These are phyloP conservation scores for Suhomyces anneliseae DNA, from an alignment of 1,139 yeast genomes.

Conservation along the genomic window DNA sequence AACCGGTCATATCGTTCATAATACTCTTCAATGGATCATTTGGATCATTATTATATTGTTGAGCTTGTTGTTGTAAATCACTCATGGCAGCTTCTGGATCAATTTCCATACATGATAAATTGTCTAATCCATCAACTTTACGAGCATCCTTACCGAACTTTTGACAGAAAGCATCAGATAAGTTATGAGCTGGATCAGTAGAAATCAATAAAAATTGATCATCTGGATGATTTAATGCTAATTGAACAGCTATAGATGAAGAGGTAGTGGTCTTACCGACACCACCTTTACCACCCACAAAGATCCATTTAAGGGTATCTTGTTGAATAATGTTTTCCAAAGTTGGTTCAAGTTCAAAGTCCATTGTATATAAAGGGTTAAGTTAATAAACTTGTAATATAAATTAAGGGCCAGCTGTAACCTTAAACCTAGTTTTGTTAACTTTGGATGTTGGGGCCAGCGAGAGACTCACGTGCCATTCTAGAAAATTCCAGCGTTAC, in stretches of 20 bases:
- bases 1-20: constrained; percentile 90
- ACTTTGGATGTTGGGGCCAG: neutral
- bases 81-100: constrained; percentile 94
- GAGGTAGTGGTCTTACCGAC: constrained; percentile 98
- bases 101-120: constrained; percentile 95
- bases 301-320: constrained; percentile 86
- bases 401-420: too few relatives aligned
- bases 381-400: too few relatives aligned
- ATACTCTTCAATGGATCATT: constrained; percentile 65
- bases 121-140: constrained; percentile 81
- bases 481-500: constrained; percentile 2
- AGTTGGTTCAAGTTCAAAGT: constrained; percentile 61
- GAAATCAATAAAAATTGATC: constrained; percentile 87
- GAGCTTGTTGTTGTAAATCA: constrained; percentile 72
- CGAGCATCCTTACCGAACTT: constrained; percentile 97
- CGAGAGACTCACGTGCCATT: constrained; percentile 4
- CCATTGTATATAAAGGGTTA: constrained; percentile 26
- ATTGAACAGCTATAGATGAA: constrained; percentile 89
- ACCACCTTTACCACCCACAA: constrained; percentile 99
- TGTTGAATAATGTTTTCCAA: constrained; percentile 64
- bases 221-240: constrained; percentile 75
- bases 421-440: neutral
- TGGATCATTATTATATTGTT: constrained; percentile 55
- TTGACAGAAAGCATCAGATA: constrained; percentile 97
- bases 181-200: constrained; percentile 97